Base-by-base conservation (phyloP, 2,329 filamentous ascomycete genomes). In the Septoria petroselini region DNA sequence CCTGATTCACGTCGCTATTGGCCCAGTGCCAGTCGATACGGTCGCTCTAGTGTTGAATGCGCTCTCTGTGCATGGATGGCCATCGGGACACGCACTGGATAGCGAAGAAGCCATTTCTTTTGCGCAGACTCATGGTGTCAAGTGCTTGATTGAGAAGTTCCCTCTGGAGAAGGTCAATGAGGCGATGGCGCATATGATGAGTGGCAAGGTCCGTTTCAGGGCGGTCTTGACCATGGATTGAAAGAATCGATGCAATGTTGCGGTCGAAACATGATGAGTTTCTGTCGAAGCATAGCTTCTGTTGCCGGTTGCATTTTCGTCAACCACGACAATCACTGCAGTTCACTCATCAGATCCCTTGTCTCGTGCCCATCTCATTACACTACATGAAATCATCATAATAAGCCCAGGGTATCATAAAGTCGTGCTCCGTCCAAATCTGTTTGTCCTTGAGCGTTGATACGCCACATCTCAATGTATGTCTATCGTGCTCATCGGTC, bases 111-210 rank as follows among this genome's bases (percentile, higher is more conserved):
- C 76, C 2, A 77, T 80, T 50, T 67, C 65, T 3, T 77, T 80
- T 60, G 73, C 76, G 1, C 54, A 73, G 53, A 61, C 67, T 17
- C 71, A 78, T 37, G 68, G 66, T 6, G 70, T 80, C 48, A 70
- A 78, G 27, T 79, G 76, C 58, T 68, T 78, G 73, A 63, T 79
- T 29, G 74, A 80, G 65, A 75, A 71, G 57, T 80, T 78, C 58
- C 73, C 74, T 3, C 65, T 80, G 14, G 71, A 74, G 19, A 70
- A 76, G 63, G 75, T 67, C 18, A 72, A 73, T 58, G 73, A 76
- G 50, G 77, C 77, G 4, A 67, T 75, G 60, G 68, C 75, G 52
- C 69, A 74, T 46, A 78, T 79, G 76, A 37, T 71, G 48, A 70
- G 63, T 25, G 75, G 75, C 7, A 74, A 72, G 52, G 74, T 75